Base-by-base conservation (phyloP, 1,139 yeast genomes). In the Geotrichum aggregatum region DNA sequence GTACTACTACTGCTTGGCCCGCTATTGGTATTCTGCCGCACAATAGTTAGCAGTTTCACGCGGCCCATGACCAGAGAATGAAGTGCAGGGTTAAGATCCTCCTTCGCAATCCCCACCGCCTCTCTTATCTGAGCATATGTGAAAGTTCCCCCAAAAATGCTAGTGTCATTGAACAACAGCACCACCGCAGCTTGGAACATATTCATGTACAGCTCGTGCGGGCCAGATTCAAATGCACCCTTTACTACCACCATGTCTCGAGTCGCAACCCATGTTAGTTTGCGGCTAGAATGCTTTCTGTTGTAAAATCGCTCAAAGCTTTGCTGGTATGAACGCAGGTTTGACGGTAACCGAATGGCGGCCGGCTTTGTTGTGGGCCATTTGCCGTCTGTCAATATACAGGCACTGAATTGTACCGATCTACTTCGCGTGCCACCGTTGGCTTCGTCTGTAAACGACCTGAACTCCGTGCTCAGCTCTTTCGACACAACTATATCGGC, bases 101-200 rank as follows among this genome's bases (percentile, higher is more conserved):
- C 36, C n/a, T 41, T 38, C 3, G 10, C 16, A 4, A 49, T 36
- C 22, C 42, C 44, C 11, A 42, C 28, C 11, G 18, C 26, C 11
- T 19, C 14, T n/a, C 16, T 24, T 1, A 49, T 33, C 14, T 43
- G 38, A 2, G 28, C 33, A 49, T 41, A 30, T 3, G 44, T 41
- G 36, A 34, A 34, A 14, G 11, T 34, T n/a, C 36, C 36, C 16
- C 36, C 14, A 18, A 13, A 34, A 13, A 5, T 30, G 14, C 10
- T 5, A 24, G 42, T 49, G 35, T 54, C 57, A 45, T 65, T 64
- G 55, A 69, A 69, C 18, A 59, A 62, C 46, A 68, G 47, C 46
- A 70, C 49, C 5, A 68, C 64, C 21, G 62, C 54, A 0, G 69
- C 65, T 52, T 69, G 72, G 35, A 66, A 56, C n/a, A 66, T 52